Base-by-base conservation (phyloP, 2,329 filamentous ascomycete species). In the Calonectria hongkongensis region DNA sequence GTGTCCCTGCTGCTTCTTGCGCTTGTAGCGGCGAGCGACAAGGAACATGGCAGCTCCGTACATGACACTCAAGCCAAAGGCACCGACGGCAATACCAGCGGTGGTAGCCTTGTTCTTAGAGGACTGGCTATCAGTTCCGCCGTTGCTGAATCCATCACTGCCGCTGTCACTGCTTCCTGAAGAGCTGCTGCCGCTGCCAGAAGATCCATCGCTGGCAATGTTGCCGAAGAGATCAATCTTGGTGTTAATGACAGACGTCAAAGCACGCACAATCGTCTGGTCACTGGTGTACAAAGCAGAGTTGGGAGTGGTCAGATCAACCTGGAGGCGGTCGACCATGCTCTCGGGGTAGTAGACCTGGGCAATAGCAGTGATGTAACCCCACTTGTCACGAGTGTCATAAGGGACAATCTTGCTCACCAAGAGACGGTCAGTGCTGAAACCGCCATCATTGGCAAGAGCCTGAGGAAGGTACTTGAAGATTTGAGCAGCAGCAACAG, bases 31-130 rank as follows among this genome's bases (percentile, higher is more conserved):
- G 74, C 95, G 93, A 63, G 96, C 96, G 77, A 98, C 92, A 80
- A 97, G 92, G 87, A 98, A 96, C 96, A 98, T 98, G 83, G 95
- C 95, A 15, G 94, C 94, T 81, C 95, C 96, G 78, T 98, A 98
- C n/a, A 95, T 92, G 64, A 93, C 94, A 50, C 94, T 95, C 80
- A 95, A 92, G 51, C 91, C 90, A 39, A 96, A 91, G 30, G 94
- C 93, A 79, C 94, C 95, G 27, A 95, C 89, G 70, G 93, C 94
- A 80, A 98, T 92, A 76, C 90, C 92, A 28, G 90, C 91, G 1
- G 90, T 92, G 41, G 92, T 93, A 50, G 90, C 92, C 79, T 87
- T 87, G 80, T 90, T 87, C 74, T 90, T 90, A 56, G 92, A 87
- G 7, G 89, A 89, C 76, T 90, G 87, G 70, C 88, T 87, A 43